Base-by-base conservation (phyloP, 2,329 filamentous ascomycete genomes). In the Alternaria panax region DNA sequence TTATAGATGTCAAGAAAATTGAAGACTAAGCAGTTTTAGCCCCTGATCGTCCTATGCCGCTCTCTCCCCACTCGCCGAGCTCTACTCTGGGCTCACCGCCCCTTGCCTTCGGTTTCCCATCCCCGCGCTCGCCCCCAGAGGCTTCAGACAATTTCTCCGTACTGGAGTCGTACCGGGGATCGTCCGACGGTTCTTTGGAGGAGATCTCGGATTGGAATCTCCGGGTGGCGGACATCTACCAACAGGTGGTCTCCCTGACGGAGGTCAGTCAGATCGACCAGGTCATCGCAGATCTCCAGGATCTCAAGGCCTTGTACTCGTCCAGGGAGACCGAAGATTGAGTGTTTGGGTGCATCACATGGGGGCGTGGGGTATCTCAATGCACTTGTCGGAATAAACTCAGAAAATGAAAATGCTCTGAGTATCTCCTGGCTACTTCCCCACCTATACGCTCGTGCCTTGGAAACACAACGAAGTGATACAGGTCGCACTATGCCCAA, bases 21-120 rank as follows among this genome's bases (percentile, higher is more conserved):
- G 12, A 14, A 24, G 12, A 30, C 57, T 66, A 14, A 67, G 28
- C 6, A 32, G 20, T 22, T 20, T 12, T 20, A 70, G 67, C 70
- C 8, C 73, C 73, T 0, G 73, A 74, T 30, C 70, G 73, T 24
- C 72, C 73, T 8, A 65, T 65, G 4, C 72, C 73, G 3, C 63
- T 74, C 0, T 69, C 60, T 7, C 50, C 71, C 20, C 60, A 55
- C 48, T 61, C 65, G 6, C 53, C 60, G 0, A 50, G 53, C 28
- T 67, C 66, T 7, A 45, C 42, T 9, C 42, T 36, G 6, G 60
- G 46, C 8, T 52, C 41, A n/a, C 47, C 48, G 5, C 51, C 51
- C 20, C 51, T 48, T 5, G 38, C 56, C 7, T 16, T 54, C 30
- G 56, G 38, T 7, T 59, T 55, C 18, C 45, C 38, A 2, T 50